Evolutionary conservation across 2,329 filamentous ascomycete species (phyloP).

Genomic region (Penicillium sp.): DNA sequence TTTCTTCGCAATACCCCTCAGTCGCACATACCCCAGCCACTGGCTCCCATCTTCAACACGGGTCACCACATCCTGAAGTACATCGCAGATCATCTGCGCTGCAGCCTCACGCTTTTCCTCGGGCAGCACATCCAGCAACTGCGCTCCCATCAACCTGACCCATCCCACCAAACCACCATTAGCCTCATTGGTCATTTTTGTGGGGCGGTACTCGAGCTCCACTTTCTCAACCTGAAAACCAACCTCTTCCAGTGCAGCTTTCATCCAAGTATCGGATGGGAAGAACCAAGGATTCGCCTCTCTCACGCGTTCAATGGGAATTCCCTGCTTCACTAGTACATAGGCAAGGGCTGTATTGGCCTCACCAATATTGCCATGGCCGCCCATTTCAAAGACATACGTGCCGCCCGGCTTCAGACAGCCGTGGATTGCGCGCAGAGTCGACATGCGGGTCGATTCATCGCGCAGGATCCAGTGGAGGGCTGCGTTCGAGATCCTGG

Average conservation of each 20-base stretch:
- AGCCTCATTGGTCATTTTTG: constrained; percentile 43
- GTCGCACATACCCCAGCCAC: constrained; percentile 49
- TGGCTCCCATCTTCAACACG: constrained; percentile 56
- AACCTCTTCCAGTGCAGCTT: constrained; percentile 32
- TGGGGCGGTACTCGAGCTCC: constrained; percentile 64
- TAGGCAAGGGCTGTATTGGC: constrained; percentile 57
- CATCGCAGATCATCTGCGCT: constrained; percentile 53
- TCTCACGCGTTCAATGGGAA: constrained; percentile 49
- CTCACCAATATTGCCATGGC: constrained; percentile 64
- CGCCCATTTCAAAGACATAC: constrained; percentile 69
- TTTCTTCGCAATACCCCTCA: constrained; percentile 41
- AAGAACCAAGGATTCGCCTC: constrained; percentile 67
- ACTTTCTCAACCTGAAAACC: constrained; percentile 51
- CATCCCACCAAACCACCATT: constrained; percentile 61
- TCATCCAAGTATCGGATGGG: constrained; percentile 60
- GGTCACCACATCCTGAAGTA: constrained; percentile 54
- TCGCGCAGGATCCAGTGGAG: constrained; percentile 63
- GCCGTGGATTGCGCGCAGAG: constrained; percentile 53
- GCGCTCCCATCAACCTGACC: constrained; percentile 61
- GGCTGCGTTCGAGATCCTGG: constrained; percentile 59
- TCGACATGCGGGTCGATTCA: constrained; percentile 43
- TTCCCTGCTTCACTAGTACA: constrained; percentile 50
- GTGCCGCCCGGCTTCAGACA: constrained; percentile 54
- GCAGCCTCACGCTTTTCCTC: constrained; percentile 50
- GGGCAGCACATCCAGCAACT: constrained; percentile 54